Evolutionary conservation across 495 filamentous ascomycete genomes (phyloP).

Genomic region (Symbiotaphrina buchneri): DNA sequence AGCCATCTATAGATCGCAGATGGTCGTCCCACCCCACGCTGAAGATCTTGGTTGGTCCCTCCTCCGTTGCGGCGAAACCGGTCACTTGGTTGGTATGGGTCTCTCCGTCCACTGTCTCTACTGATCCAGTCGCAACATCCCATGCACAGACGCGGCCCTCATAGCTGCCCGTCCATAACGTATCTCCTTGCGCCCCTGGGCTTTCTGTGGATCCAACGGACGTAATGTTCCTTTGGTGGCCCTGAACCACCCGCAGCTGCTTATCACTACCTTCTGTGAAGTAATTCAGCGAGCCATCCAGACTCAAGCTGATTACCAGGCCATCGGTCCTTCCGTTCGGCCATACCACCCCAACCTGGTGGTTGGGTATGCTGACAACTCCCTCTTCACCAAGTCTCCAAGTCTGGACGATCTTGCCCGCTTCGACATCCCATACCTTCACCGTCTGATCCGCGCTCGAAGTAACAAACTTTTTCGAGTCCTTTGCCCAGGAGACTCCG

Average conservation of each 20-base stretch:
- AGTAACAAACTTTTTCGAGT: constrained; percentile 77
- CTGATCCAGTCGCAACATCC: constrained; percentile 46
- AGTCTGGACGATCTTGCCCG: constrained; percentile 47
- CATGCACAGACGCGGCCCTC: constrained; percentile 72
- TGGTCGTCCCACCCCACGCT: constrained; percentile 94
- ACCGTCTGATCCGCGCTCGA: constrained; percentile 88
- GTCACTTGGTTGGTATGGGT: constrained; percentile 64
- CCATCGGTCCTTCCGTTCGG: constrained; percentile 64
- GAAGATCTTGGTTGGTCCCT: constrained; percentile 37
- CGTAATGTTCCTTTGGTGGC: constrained; percentile 88
- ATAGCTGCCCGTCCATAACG: constrained; percentile 73
- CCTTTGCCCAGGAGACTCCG: constrained; percentile 68
- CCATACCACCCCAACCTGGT: constrained; percentile 92
- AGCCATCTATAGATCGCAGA: constrained; percentile 48
- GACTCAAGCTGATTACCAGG: constrained; percentile 68
- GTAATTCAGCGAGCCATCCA: constrained; percentile 83
- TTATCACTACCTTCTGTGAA: constrained; percentile 43
- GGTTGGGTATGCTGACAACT: constrained; percentile 46
- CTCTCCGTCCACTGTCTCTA: constrained; percentile 49
- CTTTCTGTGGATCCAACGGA: constrained; percentile 1
- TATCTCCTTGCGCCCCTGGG: constrained; percentile 17
- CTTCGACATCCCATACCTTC: constrained; percentile 70
- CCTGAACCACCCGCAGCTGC: constrained; percentile 51
- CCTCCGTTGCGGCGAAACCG: constrained; percentile 36
- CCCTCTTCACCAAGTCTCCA: constrained; percentile 81